Percentiles rank a stretch among this genome's conserved stretches.
Evolutionary conservation across 2,329 filamentous ascomycete genomes (phyloP).

Genomic region (Epichloe baconii): DNA sequence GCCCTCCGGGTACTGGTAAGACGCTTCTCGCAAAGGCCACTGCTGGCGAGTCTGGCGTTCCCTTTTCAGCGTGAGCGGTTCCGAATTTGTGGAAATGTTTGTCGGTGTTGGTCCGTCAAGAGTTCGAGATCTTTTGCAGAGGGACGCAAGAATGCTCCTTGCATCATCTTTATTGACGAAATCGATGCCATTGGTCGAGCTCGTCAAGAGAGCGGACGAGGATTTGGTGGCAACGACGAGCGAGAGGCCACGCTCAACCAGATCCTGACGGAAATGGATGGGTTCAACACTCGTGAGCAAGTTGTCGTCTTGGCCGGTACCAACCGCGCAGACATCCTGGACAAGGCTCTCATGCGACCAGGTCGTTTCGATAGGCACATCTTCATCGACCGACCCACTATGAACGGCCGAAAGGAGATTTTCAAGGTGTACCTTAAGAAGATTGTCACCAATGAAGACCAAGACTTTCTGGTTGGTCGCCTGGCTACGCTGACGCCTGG

Average conservation of each 20-base stretch:
- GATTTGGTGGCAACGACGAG: slow-evolving; percentile 86
- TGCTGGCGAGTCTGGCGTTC: slow-evolving; percentile 89
- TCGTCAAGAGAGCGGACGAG: slow-evolving; percentile 58
- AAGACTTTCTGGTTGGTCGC: slow-evolving; percentile 76
- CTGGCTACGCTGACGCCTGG: slow-evolving; percentile 87
- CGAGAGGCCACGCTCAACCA: slow-evolving; percentile 95
- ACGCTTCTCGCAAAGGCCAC: slow-evolving; percentile 94
- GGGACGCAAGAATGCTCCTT: slow-evolving; percentile 89
- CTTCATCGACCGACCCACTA: slow-evolving; percentile 84
- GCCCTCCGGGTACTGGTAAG: slow-evolving; percentile 97
- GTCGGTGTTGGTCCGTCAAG: slow-evolving; percentile 94
- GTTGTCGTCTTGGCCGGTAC: slow-evolving; percentile 95
- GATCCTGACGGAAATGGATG: slow-evolving; percentile 98
- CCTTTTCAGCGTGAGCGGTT: slow-evolving; percentile 98
- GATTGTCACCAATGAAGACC: slow-evolving; percentile 84
- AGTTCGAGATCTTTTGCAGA: slow-evolving; percentile 85
- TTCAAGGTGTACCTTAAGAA: slow-evolving; percentile 90
- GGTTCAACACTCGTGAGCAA: slow-evolving; percentile 93
- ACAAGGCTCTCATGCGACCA: slow-evolving; percentile 91
- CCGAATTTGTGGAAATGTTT: slow-evolving; percentile 99
- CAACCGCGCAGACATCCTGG: slow-evolving; percentile 86
- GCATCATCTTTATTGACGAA: slow-evolving; percentile 99
- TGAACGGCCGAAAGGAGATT: slow-evolving; percentile 92
- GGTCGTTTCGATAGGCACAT: slow-evolving; percentile 97
- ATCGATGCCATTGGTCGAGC: slow-evolving; percentile 96